Base-by-base conservation (phyloP, 2,329 filamentous ascomycete genomes). In the Hypomyces perniciosus region DNA sequence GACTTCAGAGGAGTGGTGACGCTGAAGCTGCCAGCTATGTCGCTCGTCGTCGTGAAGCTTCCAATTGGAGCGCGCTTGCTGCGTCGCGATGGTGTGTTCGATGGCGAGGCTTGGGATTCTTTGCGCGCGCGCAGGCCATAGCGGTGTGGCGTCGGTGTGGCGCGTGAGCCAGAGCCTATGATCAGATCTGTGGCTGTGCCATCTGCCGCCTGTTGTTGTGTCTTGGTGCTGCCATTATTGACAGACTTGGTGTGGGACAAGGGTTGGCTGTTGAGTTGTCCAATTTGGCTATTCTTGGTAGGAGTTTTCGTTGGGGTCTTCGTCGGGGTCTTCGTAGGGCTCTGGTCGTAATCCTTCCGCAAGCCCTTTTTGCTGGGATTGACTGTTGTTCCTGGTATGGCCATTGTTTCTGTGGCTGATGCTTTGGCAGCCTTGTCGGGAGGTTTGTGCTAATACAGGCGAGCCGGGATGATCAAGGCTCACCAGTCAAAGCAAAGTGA, bases 61-160 rank as follows among this genome's bases (percentile, higher is more conserved):
- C 13, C 28, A 30, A 37, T 37, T 12, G 30, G 33, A 43, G 39
- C 39, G 50, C 31, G 50, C 34, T 29, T 52, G 37, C 43, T 33
- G 44, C 53, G 54, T 58, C 59, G 58, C 56, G 57, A 57, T 44
- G 53, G 56, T 51, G 58, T 58, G 20, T 20, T 20, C 38, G 46
- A 47, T 46, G 45, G 48, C 44, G 57, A 54, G 49, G 46, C 47
- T 51, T 48, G 54, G 52, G 54, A 53, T 52, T 58, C 57, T 57
- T 56, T 59, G 57, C 58, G 61, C 55, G 58, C 56, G 51, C 59
- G 59, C 51, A 62, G 55, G 46, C 54, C 48, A 48, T 61, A 59
- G 33, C 53, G 38, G 41, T 48, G 58, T 57, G 56, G 54, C 56
- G 58, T 53, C 38, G 56, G 42, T 48, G 59, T 57, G 55, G 57